Evolutionary conservation across 2,329 filamentous ascomycete species (phyloP), one percentile per base, ranked within the genome.

Genomic region (Scytalidium sp.): DNA sequence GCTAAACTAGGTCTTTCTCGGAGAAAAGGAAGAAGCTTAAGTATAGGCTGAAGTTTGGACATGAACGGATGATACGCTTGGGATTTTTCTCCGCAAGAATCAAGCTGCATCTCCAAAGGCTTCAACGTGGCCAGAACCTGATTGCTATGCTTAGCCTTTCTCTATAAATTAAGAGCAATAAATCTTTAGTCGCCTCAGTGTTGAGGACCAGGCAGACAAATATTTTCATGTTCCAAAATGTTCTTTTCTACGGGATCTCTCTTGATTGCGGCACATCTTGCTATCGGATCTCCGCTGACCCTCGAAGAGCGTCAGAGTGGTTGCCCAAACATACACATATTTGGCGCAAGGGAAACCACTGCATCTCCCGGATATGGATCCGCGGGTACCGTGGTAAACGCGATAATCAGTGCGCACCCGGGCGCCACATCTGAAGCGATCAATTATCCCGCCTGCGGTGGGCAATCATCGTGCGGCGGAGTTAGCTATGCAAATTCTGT

Each of bases 391-490:
- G 70, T 83, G 11, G 74, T 83, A 19, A 72, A 81, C 54, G 64
- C 72, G 49, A 70, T 83, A 39, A 63, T 73, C 2, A 63, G 61
- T 25, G 70, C 75, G 3, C 75, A 79, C 54, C 58, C 75, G 0
- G 79, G 77, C 1, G 65, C 78, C 1, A 81, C 77, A 0, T 67
- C 78, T 1, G 79, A 81, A 53, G 75, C 79, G 17, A 81, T 83
- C 53, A 61, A 52, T 36, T 83, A 83, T 57, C 79, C 85, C 32
- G 84, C 84, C 2, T 85, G 81, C 40, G 84, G 84, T 50, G 83
- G 83, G 4, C 75, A 81, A 57, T 59, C 71, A 1, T 72, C 69
- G 0, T 86, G 83, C 57, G 81, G 81, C 13, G 72, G 77, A n/a
- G 67, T 78, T 21, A 75, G 73, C 60, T 88, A 87, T 56, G 79